A percentile compares a stretch with the other conserved stretches of the same genome.
phyloP scores from a whole-genome alignment of 768 basidiomycete species.

The Suillus variegatus region DNA sequence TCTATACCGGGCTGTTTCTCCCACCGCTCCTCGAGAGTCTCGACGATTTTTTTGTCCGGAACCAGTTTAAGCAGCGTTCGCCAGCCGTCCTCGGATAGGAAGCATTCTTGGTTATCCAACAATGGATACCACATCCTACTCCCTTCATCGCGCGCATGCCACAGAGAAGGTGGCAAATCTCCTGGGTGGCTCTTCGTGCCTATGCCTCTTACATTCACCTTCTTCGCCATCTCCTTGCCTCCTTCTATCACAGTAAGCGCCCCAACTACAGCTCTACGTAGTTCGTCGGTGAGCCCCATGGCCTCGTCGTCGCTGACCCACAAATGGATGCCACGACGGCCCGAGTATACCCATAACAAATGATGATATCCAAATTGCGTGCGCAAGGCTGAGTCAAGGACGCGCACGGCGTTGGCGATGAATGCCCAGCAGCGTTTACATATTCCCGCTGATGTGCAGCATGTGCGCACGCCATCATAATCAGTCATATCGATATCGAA shows the following conservation, averaged over 20 bases:
- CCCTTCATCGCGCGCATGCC: slow-evolving; percentile 55
- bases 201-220: slow-evolving; percentile 67
- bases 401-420: slow-evolving; percentile 88
- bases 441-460: slow-evolving; percentile 89
- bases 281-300: slow-evolving; percentile 88
- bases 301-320: slow-evolving; percentile 95
- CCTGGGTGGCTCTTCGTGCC: slow-evolving; percentile 21
- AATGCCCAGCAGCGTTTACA: slow-evolving; percentile 94
- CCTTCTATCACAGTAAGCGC: slow-evolving; percentile 85
- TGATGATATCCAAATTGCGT: slow-evolving; percentile 91
- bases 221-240: slow-evolving; percentile 79
- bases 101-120: slow-evolving; percentile 84
- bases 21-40: slow-evolving; percentile 61
- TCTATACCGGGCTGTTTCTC: slow-evolving; percentile 45
- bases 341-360: slow-evolving; percentile 97
- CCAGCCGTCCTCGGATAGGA: slow-evolving; percentile 67
- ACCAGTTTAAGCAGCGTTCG: slow-evolving; percentile 74
- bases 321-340: slow-evolving; percentile 96
- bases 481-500: slow-evolving; percentile 99
- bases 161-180: slow-evolving; percentile 71
- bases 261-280: slow-evolving; percentile 82
- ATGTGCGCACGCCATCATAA: slow-evolving; percentile 93
- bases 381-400: slow-evolving; percentile 76
- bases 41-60: slow-evolving; percentile 57
- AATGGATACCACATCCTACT: slow-evolving; percentile 60